These are phyloP conservation scores for Butyriboletus loyo DNA, from an alignment of 768 basidiomycete genomes.

Conservation along the genomic window DNA sequence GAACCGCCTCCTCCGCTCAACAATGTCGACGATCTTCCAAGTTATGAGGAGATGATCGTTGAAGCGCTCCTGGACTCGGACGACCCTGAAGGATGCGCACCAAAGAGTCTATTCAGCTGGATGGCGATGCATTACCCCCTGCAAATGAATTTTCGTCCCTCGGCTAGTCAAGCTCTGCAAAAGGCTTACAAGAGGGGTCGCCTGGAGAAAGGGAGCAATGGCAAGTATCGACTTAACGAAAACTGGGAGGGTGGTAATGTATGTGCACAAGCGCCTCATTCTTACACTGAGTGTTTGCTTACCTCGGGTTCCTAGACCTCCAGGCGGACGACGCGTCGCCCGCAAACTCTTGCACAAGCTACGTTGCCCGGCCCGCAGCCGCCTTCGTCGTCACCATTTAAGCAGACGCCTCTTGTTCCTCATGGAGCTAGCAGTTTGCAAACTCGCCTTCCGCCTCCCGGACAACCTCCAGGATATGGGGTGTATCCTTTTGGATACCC, in stretches of 20 bases:
- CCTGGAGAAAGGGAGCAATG: slow-evolving; percentile 68
- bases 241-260: slow-evolving; percentile 83
- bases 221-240: slow-evolving; percentile 73
- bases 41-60: slow-evolving; percentile 91
- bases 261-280: slow-evolving; percentile 28
- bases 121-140: slow-evolving; percentile 81
- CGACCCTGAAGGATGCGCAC: slow-evolving; percentile 74
- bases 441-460: slow-evolving; percentile 32
- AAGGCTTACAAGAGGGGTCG: slow-evolving; percentile 82
- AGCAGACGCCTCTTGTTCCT: slow-evolving; percentile 47
- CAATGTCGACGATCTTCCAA: slow-evolving; percentile 60
- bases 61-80: slow-evolving; percentile 66
- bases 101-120: slow-evolving; percentile 82
- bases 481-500: slow-evolving; percentile 40
- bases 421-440: slow-evolving; percentile 33
- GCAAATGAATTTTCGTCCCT: slow-evolving; percentile 86
- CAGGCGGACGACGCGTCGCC: slow-evolving; percentile 73
- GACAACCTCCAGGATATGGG: slow-evolving; percentile 35
- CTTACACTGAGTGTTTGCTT: slow-evolving; percentile 2
- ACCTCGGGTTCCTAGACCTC: slow-evolving; percentile 50
- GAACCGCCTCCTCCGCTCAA: slow-evolving; percentile 24
- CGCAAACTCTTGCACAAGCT: slow-evolving; percentile 48
- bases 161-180: slow-evolving; percentile 84
- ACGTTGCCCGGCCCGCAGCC: slow-evolving; percentile 29
- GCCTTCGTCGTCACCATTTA: slow-evolving; percentile 52